phyloP scores from a whole-genome alignment of 2,329 filamentous ascomycete species.

The Colletotrichum sp. region DNA sequence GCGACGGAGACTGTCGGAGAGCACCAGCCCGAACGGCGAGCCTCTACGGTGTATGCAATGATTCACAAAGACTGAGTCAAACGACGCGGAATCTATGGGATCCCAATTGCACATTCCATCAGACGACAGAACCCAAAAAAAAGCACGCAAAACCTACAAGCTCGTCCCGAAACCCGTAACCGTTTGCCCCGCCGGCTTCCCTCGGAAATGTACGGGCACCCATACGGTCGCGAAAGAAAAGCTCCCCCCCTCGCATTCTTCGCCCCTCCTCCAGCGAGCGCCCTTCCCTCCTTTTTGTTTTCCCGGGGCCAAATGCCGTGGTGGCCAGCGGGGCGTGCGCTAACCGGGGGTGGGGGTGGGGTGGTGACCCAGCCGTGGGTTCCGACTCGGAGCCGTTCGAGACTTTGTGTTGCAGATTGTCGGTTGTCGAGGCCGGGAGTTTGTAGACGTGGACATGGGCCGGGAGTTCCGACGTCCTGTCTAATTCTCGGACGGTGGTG shows the following conservation, averaged over 20 bases:
- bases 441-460: background rate
- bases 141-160: background rate
- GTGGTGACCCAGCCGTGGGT: background rate
- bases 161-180: background rate
- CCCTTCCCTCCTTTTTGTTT: background rate
- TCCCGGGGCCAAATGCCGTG: conserved; percentile 6
- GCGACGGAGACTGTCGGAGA: background rate
- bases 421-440: background rate
- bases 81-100: background rate
- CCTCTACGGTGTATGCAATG: background rate
- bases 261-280: background rate
- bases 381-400: background rate
- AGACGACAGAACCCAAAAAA: background rate
- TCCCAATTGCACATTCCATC: background rate
- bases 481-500: background rate
- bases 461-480: background rate
- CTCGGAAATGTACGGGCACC: background rate
- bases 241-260: background rate
- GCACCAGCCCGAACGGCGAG: background rate
- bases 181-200: background rate
- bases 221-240: background rate
- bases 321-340: background rate
- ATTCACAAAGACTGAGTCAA: background rate
- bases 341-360: background rate
- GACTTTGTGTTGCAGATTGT: background rate